Evolutionary conservation across 805 yeast genomes (phyloP), one percentile per base, ranked within the genome.

Genomic region (Metschnikowia santaceciliae): DNA sequence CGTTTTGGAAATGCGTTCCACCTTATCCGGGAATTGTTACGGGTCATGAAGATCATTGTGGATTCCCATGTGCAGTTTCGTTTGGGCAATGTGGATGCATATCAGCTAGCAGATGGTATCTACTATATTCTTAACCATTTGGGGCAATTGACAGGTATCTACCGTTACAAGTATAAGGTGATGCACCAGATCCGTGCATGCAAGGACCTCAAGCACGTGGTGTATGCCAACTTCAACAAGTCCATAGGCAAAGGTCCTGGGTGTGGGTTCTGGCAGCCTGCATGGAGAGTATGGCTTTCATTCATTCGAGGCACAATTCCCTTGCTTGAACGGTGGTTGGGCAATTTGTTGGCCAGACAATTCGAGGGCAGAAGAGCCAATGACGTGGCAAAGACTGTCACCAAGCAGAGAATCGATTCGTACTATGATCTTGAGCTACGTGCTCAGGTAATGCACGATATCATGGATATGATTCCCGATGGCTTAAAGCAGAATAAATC

Each of bases 231-330:
- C 54, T 94, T 94, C 71, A 94, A 94, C 63, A 75, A 77, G 35
- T 74, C 81, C n/a, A 87, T 94, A 23, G 97, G 97, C 0, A 94
- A 92, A 63, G 99, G 99, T 2, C 98, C 99, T 1, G 99, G 99
- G 0, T 88, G 96, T 72, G 99, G 99, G 1, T 88, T 94, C 66
- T 94, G 99, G 99, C 98, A 94, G 63, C 99, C 99, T 0, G 88
- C 97, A 0, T 94, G 98, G 99, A 75, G 97, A 58, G 92, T 91
- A 1, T 94, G 99, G 99, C 73, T 94, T 1, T 87, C 83, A 48
- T 92, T 92, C 67, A 69, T 94, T 71, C 77, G 99, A 59, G 99
- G 99, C 17, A 84, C 84, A 15, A 85, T 90, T 22, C 99, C 99
- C 0, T 68, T 94, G 47, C 71, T 94, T 15, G 99, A 94, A 67